A percentile compares a stretch with the other conserved stretches of the same genome.
phyloP scores from a whole-genome alignment of 108 stramenopile genomes.

The Discostella pseudostelligera region DNA sequence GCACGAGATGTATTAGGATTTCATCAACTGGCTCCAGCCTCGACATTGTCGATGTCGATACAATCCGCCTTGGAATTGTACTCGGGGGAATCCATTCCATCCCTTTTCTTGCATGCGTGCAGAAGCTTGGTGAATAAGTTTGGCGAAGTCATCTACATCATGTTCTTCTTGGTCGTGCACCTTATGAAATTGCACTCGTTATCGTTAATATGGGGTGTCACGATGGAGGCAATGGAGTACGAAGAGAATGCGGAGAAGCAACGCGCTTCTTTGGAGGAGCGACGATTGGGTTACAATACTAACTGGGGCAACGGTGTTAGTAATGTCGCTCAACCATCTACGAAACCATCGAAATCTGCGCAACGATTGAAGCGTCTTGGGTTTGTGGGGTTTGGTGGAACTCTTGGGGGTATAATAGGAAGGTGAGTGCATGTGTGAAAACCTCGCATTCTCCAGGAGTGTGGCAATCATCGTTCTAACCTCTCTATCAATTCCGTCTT shows the following conservation, averaged over 20 bases:
- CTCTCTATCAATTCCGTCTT: constrained; percentile 1
- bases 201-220: constrained; percentile 86
- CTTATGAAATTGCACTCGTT: constrained; percentile 87
- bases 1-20: constrained; percentile 9
- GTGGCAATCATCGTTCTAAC: not conserved
- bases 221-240: constrained; percentile 90
- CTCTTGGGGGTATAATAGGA: constrained; percentile 82
- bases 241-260: constrained; percentile 75
- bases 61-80: constrained; percentile 7
- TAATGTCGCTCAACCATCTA: not conserved
- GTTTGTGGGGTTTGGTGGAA: constrained; percentile 86
- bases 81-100: constrained; percentile 23
- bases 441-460: too few species aligned
- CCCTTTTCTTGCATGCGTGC: constrained; percentile 28
- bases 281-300: constrained; percentile 6
- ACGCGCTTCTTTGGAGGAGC: constrained; percentile 21
- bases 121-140: constrained; percentile 44
- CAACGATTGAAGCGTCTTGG: constrained; percentile 68
- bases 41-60: not conserved
- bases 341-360: constrained; percentile 24
- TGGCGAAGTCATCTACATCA: constrained; percentile 68
- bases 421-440: constrained; percentile 46
- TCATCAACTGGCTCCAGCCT: not conserved
- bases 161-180: constrained; percentile 84
- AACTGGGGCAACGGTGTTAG: constrained; percentile 13